Evolutionary conservation across 2,329 filamentous ascomycete species (phyloP).

Genomic region (Chaetomiaceae sp.): DNA sequence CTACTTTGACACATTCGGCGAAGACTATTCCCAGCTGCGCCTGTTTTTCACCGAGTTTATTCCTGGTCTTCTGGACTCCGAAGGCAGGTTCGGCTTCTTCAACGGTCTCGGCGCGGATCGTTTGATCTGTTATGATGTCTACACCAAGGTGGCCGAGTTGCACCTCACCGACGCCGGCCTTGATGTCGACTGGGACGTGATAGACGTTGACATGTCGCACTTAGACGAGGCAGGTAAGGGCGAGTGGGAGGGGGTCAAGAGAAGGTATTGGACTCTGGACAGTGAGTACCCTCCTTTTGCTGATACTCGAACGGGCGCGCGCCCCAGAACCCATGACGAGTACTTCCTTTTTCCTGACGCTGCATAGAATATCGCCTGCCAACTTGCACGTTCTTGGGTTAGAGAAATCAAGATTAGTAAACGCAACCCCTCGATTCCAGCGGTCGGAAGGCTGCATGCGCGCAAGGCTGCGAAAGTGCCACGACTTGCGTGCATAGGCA

Average conservation of each 20-base stretch:
- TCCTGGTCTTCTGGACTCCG: slow-evolving; percentile 67
- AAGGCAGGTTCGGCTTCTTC: slow-evolving; percentile 79
- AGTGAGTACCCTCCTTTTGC: slow-evolving; percentile 42
- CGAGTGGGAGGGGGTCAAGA: slow-evolving; percentile 84
- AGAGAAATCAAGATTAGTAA: neutral
- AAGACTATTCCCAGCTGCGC: slow-evolving; percentile 81
- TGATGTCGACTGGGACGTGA: slow-evolving; percentile 80
- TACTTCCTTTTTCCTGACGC: slow-evolving; percentile 27
- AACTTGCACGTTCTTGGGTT: slow-evolving; percentile 64
- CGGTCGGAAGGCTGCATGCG: neutral
- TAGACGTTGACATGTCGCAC: slow-evolving; percentile 63
- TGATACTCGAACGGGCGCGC: neutral
- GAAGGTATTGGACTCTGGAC: slow-evolving; percentile 85
- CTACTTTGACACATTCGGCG: slow-evolving; percentile 97
- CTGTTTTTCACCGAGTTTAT: slow-evolving; percentile 86
- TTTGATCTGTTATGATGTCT: slow-evolving; percentile 92
- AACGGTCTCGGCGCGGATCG: slow-evolving; percentile 90
- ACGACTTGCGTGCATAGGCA: neutral
- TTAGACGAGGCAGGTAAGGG: slow-evolving; percentile 63
- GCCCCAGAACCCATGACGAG: neutral
- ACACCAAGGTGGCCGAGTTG: slow-evolving; percentile 86
- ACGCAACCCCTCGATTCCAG: neutral
- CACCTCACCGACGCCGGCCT: slow-evolving; percentile 85
- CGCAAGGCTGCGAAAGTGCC: neutral
- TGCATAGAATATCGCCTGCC: slow-evolving; percentile 64